Evolutionary conservation across 2,329 filamentous ascomycete species (phyloP).

Genomic region (Fusarium heterosporum): DNA sequence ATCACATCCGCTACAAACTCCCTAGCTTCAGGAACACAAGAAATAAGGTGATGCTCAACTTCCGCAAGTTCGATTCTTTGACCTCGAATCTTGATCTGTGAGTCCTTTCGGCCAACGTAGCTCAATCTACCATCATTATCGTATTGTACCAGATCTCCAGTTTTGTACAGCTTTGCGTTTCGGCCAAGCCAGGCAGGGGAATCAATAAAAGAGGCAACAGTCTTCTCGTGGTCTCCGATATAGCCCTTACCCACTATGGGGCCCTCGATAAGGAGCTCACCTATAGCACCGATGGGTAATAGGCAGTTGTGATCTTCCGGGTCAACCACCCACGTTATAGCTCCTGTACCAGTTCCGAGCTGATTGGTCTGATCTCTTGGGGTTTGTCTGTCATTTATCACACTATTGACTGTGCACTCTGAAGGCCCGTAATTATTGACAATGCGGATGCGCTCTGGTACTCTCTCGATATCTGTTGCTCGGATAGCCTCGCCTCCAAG

Average conservation of each 20-base stretch:
- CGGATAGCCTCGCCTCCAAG: constrained; percentile 6
- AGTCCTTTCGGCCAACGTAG: constrained; percentile 2
- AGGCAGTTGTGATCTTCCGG: background rate
- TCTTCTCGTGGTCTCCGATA: background rate
- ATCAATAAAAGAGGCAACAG: background rate
- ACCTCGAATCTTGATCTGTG: constrained; percentile 2
- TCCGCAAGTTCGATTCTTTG: constrained; percentile 5
- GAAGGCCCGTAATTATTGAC: constrained; percentile 20
- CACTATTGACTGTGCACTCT: constrained; percentile 1
- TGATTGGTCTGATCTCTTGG: background rate
- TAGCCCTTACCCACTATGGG: constrained; percentile 10
- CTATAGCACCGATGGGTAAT: background rate
- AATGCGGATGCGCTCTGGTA: constrained; percentile 22
- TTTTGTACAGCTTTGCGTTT: background rate
- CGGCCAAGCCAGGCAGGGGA: background rate
- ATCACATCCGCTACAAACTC: constrained; percentile 39
- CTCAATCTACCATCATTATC: background rate
- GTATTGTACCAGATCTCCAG: constrained; percentile 3
- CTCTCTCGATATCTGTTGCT: background rate
- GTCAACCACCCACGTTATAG: constrained; percentile 3
- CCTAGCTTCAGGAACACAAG: constrained; percentile 36
- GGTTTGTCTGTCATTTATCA: background rate
- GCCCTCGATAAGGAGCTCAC: constrained; percentile 7
- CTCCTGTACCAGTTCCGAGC: background rate
- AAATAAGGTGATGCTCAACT: background rate